Evolutionary conservation across 1,284 basidiomycete species (phyloP).

Genomic region (Trichosporon inkin): DNA sequence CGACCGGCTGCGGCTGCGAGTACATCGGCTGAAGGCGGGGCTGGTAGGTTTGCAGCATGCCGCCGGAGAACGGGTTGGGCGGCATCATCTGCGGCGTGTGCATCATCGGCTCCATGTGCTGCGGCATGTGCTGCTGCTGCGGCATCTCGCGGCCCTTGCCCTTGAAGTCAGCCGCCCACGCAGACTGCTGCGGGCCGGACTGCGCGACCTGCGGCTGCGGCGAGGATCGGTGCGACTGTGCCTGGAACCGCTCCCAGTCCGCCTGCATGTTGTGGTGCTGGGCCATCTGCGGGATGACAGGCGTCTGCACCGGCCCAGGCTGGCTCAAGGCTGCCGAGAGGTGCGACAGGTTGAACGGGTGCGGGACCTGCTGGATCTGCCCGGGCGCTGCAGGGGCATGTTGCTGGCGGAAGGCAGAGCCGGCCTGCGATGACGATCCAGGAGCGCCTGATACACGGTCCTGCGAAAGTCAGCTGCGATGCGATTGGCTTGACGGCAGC

Average conservation of each 20-base stretch:
- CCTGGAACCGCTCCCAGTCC: slow-evolving; percentile 17
- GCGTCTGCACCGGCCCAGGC: slow-evolving; percentile 15
- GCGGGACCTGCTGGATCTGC: slow-evolving; percentile 23
- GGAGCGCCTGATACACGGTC: slow-evolving; percentile 19
- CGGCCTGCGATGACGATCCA: slow-evolving; percentile 16
- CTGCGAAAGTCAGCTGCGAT: slow-evolving; percentile 14
- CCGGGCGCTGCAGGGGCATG: slow-evolving; percentile 9
- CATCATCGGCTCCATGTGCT: slow-evolving; percentile 11
- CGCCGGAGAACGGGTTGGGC: slow-evolving; percentile 18
- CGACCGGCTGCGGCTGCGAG: slow-evolving; percentile 39
- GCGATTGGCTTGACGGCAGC: neutral
- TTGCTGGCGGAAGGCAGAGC: slow-evolving; percentile 20
- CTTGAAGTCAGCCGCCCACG: slow-evolving; percentile 24
- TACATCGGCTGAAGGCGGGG: slow-evolving; percentile 22
- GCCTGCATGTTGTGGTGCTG: slow-evolving; percentile 16
- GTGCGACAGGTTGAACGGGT: slow-evolving; percentile 48
- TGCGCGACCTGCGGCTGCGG: slow-evolving; percentile 5
- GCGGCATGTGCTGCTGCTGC: slow-evolving; percentile 5
- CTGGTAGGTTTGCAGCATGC: slow-evolving; percentile 22
- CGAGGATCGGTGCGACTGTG: slow-evolving; percentile 22
- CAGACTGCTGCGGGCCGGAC: neutral
- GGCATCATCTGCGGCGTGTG: slow-evolving; percentile 13
- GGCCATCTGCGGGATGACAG: neutral
- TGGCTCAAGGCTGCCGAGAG: slow-evolving; percentile 37
- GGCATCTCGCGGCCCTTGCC: slow-evolving; percentile 27